Percentiles rank a stretch among this genome's conserved stretches.
These are phyloP conservation scores for Quercus ilex DNA, from an alignment of 306 rosid species.

Conservation along the genomic window DNA sequence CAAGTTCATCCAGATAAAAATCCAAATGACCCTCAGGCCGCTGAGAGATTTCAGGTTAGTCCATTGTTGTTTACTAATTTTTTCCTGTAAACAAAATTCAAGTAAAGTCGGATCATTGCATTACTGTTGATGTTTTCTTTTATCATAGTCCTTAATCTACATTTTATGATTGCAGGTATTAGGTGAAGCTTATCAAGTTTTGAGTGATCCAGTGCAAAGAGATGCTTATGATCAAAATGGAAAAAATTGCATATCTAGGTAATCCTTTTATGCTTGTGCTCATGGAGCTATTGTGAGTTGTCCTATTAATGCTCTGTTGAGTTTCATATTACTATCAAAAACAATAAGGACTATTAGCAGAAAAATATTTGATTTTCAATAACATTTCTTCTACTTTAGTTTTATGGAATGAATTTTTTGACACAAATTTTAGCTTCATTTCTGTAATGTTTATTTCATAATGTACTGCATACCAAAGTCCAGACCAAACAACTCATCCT, in stretches of 20 bases:
- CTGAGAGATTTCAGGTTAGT: conserved; percentile 74
- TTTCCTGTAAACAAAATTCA: neutral
- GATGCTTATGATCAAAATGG: conserved; percentile 81
- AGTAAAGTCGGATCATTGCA: no score
- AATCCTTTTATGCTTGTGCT: neutral
- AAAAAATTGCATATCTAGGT: conserved; percentile 72
- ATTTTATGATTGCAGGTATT: conserved; percentile 42
- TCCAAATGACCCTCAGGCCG: conserved; percentile 81
- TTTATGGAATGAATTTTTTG: no score
- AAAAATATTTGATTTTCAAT: neutral
- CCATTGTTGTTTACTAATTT: neutral
- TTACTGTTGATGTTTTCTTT: neutral
- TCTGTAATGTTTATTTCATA: no score
- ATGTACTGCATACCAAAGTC: no score
- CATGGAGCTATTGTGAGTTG: neutral
- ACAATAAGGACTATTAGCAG: neutral
- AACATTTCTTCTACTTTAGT: neutral
- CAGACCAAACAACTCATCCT: no score
- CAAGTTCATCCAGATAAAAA: conserved; percentile 97
- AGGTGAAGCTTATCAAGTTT: conserved; percentile 90
- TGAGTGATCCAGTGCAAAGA: conserved; percentile 79
- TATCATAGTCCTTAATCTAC: neutral
- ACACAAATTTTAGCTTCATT: no score
- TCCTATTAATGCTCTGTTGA: neutral
- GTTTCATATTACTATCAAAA: neutral